Evolutionary conservation across 805 yeast genomes (phyloP), one percentile per base, ranked within the genome.

Genomic region (Saturnispora galanensis): DNA sequence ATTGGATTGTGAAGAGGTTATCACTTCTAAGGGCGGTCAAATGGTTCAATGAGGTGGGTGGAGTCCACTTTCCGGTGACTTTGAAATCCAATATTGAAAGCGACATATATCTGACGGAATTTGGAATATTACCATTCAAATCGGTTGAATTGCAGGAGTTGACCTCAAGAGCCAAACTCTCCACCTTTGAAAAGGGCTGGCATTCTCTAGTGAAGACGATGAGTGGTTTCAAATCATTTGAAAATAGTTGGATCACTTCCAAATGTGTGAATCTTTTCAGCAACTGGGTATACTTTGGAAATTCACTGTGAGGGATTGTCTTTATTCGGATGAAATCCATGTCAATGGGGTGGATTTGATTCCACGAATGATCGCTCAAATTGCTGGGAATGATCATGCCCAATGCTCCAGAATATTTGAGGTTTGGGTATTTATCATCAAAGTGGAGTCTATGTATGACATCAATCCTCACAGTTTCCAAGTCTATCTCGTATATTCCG

Each of bases 61-160:
- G 41, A 29, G 4, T 13, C 41, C 41, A 38, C 28, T 13, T 16
- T 10, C 17, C 34, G 7, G 30, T 29, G 17, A 13, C 34, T n/a
- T 15, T 15, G n/a, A 38, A 38, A 10, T 17, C n/a, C 26, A 16
- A 16, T 3, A 38, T 38, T 26, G 41, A 38, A 16, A 38, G 31
- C 9, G 41, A 38, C 41, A 38, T 38, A 13, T 38, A 38, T 38
- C 30, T 38, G n/a, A 38, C 41, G 17, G 41, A 38, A 30, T 32
- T 8, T n/a, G 41, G 41, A 16, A 38, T 17, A 4, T 21, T 33
- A 9, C 31, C 31, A 29, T 29, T 21, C 21, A 38, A 29, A 6
- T 38, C 33, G 8, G 28, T 16, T 16, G 31, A 26, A 4, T 26
- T 18, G 28, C 41, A 38, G n/a, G 32, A 12, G 13, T 29, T 33